phyloP scores from a whole-genome alignment of 108 stramenopile species.

The Cyclotella cryptica region DNA sequence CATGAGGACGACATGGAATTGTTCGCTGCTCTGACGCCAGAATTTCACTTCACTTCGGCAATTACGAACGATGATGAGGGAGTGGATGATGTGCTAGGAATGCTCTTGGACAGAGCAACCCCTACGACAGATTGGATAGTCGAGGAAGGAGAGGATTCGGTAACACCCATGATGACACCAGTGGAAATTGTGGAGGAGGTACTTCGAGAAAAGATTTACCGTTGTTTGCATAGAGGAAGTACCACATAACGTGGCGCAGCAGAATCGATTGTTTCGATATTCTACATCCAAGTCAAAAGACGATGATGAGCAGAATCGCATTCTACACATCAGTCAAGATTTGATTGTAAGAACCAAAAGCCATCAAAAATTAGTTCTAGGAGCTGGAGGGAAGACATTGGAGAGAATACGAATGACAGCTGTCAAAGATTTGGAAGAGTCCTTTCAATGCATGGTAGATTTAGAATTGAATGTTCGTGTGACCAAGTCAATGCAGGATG shows the following conservation, averaged over 20 bases:
- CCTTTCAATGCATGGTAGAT: constrained; percentile 70
- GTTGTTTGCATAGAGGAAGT: constrained; percentile 87
- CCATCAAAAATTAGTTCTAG: constrained; percentile 72
- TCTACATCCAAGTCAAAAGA: constrained; percentile 33
- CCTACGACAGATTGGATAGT: constrained; percentile 75
- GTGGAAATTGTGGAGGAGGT: constrained; percentile 84
- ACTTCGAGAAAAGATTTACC: constrained; percentile 90
- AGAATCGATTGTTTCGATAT: constrained; percentile 54
- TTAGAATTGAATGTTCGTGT: constrained; percentile 69
- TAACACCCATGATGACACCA: constrained; percentile 60
- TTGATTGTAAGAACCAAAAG: constrained; percentile 81
- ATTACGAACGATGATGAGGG: constrained; percentile 77
- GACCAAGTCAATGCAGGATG: constrained; percentile 57
- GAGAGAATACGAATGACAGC: constrained; percentile 74
- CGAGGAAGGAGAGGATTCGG: constrained; percentile 38
- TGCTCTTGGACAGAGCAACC: constrained; percentile 74
- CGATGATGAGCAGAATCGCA: constrained; percentile 8
- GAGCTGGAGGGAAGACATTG: constrained; percentile 70
- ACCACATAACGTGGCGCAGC: constrained; percentile 66
- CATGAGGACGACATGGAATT: constrained; percentile 46
- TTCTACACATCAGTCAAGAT: constrained; percentile 77
- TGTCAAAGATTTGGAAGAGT: constrained; percentile 57
- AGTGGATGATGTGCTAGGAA: constrained; percentile 78
- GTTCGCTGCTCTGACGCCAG: constrained; percentile 59
- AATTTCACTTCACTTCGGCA: constrained; percentile 75